Conservation (phyloP, 768 basidiomycete species). For the Harrya chromipes region DNA sequence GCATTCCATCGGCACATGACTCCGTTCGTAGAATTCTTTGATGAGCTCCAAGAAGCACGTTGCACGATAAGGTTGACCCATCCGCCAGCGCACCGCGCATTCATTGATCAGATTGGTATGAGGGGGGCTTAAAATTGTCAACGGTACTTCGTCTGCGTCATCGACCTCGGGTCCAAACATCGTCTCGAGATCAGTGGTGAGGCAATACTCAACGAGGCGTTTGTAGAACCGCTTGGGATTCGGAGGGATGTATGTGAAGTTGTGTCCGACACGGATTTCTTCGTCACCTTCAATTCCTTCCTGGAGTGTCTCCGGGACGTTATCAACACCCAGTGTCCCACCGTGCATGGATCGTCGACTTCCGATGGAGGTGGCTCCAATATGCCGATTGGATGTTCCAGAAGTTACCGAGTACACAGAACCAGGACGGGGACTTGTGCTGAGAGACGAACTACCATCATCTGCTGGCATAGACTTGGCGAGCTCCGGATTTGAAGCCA, state of each 20-base stretch:
- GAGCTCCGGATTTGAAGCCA: slow-evolving; percentile 80
- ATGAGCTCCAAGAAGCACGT: slow-evolving; percentile 84
- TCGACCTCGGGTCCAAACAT: slow-evolving; percentile 92
- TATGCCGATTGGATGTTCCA: slow-evolving; percentile 42
- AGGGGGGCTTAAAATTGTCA: slow-evolving; percentile 78
- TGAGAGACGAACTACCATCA: slow-evolving; percentile 11
- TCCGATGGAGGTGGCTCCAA: slow-evolving; percentile 60
- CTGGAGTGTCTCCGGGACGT: slow-evolving; percentile 32
- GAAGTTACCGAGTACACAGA: slow-evolving; percentile 52
- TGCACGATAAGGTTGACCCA: slow-evolving; percentile 73
- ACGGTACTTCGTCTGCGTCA: slow-evolving; percentile 91
- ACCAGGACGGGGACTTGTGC: slow-evolving; percentile 45
- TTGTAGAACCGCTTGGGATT: slow-evolving; percentile 85
- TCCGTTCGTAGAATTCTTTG: slow-evolving; percentile 80
- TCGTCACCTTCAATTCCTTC: slow-evolving; percentile 57
- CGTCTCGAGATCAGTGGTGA: slow-evolving; percentile 80
- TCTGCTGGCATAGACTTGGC: slow-evolving; percentile 74
- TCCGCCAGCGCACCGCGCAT: slow-evolving; percentile 87
- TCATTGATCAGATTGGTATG: slow-evolving; percentile 86
- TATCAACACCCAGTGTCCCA: slow-evolving; percentile 28
- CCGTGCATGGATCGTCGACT: slow-evolving; percentile 61
- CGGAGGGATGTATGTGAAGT: slow-evolving; percentile 89
- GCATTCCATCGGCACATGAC: slow-evolving; percentile 92
- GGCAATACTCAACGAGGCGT: slow-evolving; percentile 77
- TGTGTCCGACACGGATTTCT: slow-evolving; percentile 65